Conservation (phyloP, 768 basidiomycete genomes). For the Leccinum olivaceopallidum region DNA sequence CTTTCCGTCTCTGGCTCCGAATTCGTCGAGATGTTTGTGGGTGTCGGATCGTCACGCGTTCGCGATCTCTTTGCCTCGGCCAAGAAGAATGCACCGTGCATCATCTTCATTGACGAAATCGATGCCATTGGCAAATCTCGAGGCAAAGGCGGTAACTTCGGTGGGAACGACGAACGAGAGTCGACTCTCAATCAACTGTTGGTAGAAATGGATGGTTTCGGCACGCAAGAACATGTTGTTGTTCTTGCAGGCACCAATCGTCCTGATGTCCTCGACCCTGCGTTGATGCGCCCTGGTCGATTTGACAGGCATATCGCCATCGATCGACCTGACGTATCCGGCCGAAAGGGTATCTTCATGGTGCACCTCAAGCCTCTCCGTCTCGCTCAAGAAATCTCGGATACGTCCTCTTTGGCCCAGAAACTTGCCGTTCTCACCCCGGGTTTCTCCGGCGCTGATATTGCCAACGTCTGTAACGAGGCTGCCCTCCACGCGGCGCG, state of each 20-base stretch:
- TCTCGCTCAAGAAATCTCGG: slow-evolving; percentile 53
- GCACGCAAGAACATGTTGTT: slow-evolving; percentile 95
- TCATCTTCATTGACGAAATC: slow-evolving; percentile 99
- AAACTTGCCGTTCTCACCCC: slow-evolving; percentile 96
- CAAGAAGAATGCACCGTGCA: slow-evolving; percentile 96
- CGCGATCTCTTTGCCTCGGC: slow-evolving; percentile 97
- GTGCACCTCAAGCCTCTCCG: slow-evolving; percentile 89
- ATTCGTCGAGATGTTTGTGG: slow-evolving; percentile 99
- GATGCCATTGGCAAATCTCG: slow-evolving; percentile 98
- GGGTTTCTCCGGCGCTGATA: slow-evolving; percentile 98
- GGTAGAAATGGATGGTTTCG: slow-evolving; percentile 99
- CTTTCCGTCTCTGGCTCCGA: slow-evolving; percentile 98
- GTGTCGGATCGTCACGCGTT: slow-evolving; percentile 96
- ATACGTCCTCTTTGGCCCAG: slow-evolving; percentile 66
- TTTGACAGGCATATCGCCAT: slow-evolving; percentile 97
- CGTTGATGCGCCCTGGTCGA: slow-evolving; percentile 94
- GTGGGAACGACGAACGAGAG: slow-evolving; percentile 97
- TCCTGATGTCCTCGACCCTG: slow-evolving; percentile 93
- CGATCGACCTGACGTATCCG: slow-evolving; percentile 92
- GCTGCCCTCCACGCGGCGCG: slow-evolving; percentile 95
- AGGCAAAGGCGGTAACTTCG: slow-evolving; percentile 73
- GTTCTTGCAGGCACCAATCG: slow-evolving; percentile 96
- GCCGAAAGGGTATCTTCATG: slow-evolving; percentile 89
- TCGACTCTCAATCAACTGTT: slow-evolving; percentile 96
- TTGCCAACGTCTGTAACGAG: slow-evolving; percentile 99